These are phyloP conservation scores for Trichoderma endophyticum DNA, from an alignment of 2,329 filamentous ascomycete genomes.

Conservation along the genomic window DNA sequence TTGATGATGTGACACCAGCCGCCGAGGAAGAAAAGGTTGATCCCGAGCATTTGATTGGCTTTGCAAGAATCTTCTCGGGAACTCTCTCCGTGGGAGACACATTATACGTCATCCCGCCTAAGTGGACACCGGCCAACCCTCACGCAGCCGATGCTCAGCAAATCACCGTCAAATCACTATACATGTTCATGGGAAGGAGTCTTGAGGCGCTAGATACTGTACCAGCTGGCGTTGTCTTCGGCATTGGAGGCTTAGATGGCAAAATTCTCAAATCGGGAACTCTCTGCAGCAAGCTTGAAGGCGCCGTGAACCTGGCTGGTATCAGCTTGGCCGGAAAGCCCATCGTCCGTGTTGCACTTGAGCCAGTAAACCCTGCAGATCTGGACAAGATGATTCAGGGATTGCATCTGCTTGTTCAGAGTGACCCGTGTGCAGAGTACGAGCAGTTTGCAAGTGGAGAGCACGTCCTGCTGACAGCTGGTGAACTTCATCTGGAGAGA, in stretches of 20 bases:
- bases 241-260: conserved; percentile 87
- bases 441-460: conserved; percentile 91
- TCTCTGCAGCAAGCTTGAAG: conserved; percentile 80
- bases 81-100: conserved; percentile 84
- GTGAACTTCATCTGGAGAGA: conserved; percentile 88
- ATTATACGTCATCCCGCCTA: conserved; percentile 87
- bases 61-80: conserved; percentile 90
- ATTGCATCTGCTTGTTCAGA: conserved; percentile 82
- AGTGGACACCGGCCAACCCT: conserved; percentile 80
- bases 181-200: conserved; percentile 92
- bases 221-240: conserved; percentile 91
- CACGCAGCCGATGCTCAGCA: conserved; percentile 72
- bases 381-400: conserved; percentile 93
- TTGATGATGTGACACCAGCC: conserved; percentile 51
- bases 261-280: conserved; percentile 96
- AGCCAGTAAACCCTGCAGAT: conserved; percentile 85
- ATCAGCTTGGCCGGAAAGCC: conserved; percentile 76
- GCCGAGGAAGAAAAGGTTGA: conserved; percentile 61
- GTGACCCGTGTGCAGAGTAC: conserved; percentile 93
- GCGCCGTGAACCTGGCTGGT: conserved; percentile 86
- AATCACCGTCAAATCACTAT: conserved; percentile 81
- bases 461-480: conserved; percentile 90
- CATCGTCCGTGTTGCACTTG: conserved; percentile 93
- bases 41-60: conserved; percentile 87
- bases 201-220: conserved; percentile 80